Conservation (phyloP, 106 monocot genomes). For the Apostasia shenzhenica region DNA sequence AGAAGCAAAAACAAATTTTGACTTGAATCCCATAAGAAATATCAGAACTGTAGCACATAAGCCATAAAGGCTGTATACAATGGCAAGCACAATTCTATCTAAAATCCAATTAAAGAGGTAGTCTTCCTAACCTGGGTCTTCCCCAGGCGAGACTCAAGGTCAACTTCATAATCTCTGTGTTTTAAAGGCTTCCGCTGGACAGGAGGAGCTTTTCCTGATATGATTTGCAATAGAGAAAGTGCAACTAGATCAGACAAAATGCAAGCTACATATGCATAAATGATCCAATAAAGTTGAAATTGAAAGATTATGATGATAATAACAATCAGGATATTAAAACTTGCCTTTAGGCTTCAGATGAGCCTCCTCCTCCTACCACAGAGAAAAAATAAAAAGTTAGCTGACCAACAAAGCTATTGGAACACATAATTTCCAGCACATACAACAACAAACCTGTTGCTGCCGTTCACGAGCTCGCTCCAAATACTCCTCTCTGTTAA, state of each 20-base stretch:
- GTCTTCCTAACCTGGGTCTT: conserved; percentile 75
- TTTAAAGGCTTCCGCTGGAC: conserved; percentile 90
- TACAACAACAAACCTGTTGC: conserved; percentile 25
- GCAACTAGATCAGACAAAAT: background rate
- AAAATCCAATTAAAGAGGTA: background rate
- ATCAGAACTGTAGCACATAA: no score
- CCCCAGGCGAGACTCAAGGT: conserved; percentile 88
- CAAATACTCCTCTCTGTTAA: conserved; percentile 66
- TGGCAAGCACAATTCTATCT: no score
- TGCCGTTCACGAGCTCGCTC: conserved; percentile 75
- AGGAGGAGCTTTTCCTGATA: conserved; percentile 61
- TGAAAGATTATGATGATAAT: background rate
- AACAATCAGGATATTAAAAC: conserved; percentile 2
- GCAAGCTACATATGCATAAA: background rate
- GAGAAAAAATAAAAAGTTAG: conserved; percentile 1
- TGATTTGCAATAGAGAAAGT: background rate
- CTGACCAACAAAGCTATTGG: conserved; percentile 1
- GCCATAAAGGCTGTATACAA: no score
- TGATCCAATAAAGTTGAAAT: background rate
- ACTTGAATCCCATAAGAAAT: no score
- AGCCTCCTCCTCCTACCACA: conserved; percentile 53
- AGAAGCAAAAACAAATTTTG: no score
- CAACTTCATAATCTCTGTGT: conserved; percentile 94
- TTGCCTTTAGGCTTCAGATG: conserved; percentile 50
- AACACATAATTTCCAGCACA: background rate